A percentile compares a stretch with the other conserved stretches of the same genome.
Conservation (phyloP, 2,329 filamentous ascomycete genomes). For the Polytolypa hystricis region DNA sequence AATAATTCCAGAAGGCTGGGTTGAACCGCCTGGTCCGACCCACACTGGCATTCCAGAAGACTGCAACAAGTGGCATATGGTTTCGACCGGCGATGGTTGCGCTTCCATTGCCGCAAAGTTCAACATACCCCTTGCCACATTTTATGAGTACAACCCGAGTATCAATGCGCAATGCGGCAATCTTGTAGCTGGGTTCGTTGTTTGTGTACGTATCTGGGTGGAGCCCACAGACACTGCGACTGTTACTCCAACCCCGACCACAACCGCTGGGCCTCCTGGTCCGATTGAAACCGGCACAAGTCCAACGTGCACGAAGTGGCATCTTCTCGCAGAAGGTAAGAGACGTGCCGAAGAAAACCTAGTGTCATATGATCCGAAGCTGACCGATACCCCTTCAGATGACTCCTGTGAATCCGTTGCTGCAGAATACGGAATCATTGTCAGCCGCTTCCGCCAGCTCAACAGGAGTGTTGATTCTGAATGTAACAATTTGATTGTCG, state of each 20-base stretch:
- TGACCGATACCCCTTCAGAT: no score
- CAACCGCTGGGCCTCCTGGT: not conserved
- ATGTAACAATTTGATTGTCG: not conserved
- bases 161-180: constrained; percentile 5
- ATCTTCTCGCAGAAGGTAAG: not conserved
- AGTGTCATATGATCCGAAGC: no score
- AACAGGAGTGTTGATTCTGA: not conserved
- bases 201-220: no score
- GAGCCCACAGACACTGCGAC: constrained; percentile 8
- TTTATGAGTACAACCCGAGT: constrained; percentile 8
- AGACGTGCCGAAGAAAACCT: not conserved
- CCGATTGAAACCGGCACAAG: not conserved
- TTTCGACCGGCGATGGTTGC: constrained; percentile 4
- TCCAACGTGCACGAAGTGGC: not conserved
- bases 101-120: constrained; percentile 4
- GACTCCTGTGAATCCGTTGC: constrained; percentile 1
- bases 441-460: not conserved
- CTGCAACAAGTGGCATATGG: constrained; percentile 1
- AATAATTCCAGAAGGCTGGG: no score
- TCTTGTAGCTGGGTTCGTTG: constrained; percentile 10
- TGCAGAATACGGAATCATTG: not conserved
- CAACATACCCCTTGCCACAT: constrained; percentile 5
- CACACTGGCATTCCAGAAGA: constrained; percentile 1
- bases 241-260: constrained; percentile 3
- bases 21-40: constrained; percentile 1